phyloP scores from a whole-genome alignment of 2,329 filamentous ascomycete species.

The Hypoxylon sp. region DNA sequence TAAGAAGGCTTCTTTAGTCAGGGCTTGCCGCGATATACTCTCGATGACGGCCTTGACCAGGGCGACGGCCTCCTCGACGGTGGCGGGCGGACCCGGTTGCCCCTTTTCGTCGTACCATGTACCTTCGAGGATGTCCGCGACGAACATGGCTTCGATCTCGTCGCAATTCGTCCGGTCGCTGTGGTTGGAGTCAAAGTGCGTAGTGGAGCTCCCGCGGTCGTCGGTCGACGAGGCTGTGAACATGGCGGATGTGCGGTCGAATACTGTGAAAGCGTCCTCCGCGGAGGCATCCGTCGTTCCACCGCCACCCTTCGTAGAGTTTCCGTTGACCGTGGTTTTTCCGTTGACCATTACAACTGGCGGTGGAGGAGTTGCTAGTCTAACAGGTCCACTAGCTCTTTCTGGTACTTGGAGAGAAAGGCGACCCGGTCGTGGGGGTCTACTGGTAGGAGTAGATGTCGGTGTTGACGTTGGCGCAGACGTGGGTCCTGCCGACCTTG shows the following conservation, averaged over 20 bases:
- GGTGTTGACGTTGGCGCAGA: constrained; percentile 37
- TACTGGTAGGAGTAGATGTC: constrained; percentile 44
- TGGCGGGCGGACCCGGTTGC: constrained; percentile 59
- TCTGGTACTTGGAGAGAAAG: constrained; percentile 75
- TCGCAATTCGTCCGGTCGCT: constrained; percentile 70
- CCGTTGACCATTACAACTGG: constrained; percentile 69
- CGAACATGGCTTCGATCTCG: constrained; percentile 69
- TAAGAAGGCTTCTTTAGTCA: constrained; percentile 69
- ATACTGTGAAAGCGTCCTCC: constrained; percentile 45
- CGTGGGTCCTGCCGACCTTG: constrained; percentile 46
- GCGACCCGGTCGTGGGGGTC: constrained; percentile 62
- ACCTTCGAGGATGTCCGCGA: constrained; percentile 64
- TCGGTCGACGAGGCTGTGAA: constrained; percentile 45
- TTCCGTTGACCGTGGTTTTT: constrained; percentile 52
- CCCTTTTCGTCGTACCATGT: constrained; percentile 68
- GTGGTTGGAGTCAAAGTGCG: constrained; percentile 52
- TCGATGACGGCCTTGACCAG: constrained; percentile 69
- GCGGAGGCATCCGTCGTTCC: constrained; percentile 19
- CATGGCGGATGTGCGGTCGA: constrained; percentile 49
- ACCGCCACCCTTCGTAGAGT: constrained; percentile 29
- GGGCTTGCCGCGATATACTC: constrained; percentile 66
- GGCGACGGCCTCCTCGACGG: constrained; percentile 68
- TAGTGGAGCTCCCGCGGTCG: constrained; percentile 43
- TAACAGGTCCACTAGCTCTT: constrained; percentile 71
- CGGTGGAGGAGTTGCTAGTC: constrained; percentile 72